Conservation (phyloP, 2,329 filamentous ascomycete genomes). For the Cadophora luteo-olivacea region DNA sequence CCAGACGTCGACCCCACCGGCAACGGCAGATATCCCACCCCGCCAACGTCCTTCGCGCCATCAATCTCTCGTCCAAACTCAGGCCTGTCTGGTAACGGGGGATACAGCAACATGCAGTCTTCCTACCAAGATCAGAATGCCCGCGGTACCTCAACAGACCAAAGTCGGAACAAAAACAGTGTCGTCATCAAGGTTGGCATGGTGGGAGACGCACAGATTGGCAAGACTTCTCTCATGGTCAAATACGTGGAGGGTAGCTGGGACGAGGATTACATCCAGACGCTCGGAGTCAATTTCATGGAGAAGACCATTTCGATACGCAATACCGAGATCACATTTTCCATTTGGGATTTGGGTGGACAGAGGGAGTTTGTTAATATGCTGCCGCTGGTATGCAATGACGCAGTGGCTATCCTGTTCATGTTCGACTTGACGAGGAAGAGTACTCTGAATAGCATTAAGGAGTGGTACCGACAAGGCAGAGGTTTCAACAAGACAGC, state of each 20-base stretch:
- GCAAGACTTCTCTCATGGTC: constrained; percentile 99
- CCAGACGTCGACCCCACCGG: constrained; percentile 41
- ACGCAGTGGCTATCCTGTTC: constrained; percentile 97
- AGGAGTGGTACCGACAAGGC: constrained; percentile 98
- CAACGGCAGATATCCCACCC: constrained; percentile 43
- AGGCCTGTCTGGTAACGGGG: constrained; percentile 42
- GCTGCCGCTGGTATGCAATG: constrained; percentile 98
- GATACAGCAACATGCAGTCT: constrained; percentile 42
- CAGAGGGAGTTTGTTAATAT: constrained; percentile 99
- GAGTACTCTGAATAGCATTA: constrained; percentile 98
- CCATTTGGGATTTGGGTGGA: constrained; percentile 97
- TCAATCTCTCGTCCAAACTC: constrained; percentile 45
- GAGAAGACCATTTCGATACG: constrained; percentile 99
- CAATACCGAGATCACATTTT: constrained; percentile 99
- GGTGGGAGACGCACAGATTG: constrained; percentile 98
- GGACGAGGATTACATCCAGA: constrained; percentile 99
- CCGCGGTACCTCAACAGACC: constrained; percentile 37
- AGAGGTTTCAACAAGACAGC: constrained; percentile 99
- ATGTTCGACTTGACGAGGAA: constrained; percentile 99
- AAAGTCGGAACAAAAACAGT: constrained; percentile 57
- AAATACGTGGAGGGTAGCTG: constrained; percentile 99
- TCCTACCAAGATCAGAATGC: constrained; percentile 45
- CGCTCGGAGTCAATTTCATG: constrained; percentile 99
- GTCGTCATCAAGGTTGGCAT: constrained; percentile 99
- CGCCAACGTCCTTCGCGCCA: constrained; percentile 43